Base-by-base conservation (phyloP, 495 filamentous ascomycete genomes). In the Neurospora intermedia region DNA sequence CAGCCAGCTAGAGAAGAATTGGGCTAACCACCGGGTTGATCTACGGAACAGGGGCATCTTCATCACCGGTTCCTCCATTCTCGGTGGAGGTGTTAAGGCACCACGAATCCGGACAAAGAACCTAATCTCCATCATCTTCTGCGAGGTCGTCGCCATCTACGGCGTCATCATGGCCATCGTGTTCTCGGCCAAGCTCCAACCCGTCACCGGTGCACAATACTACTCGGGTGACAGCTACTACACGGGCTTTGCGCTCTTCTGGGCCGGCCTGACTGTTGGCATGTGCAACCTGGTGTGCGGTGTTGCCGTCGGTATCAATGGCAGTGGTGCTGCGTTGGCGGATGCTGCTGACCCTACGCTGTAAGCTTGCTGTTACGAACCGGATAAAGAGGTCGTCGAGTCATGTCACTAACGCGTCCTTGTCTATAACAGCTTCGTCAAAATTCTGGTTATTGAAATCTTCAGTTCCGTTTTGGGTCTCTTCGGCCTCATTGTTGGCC, bases 141-240 rank as follows among this genome's bases (percentile, higher is more conserved):
- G 96, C 85, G 96, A 99, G 84, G 96, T 98, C 76, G 96, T 99
- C 75, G 96, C 96, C 79, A 99, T 99, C 81, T 99, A 99, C 87
- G 96, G 96, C 78, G 94, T 99, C 78, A 99, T 99, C 84, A 98
- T 98, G 93, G 91, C 95, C 74, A 99, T 99, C 81, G 90, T 99
- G 66, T 98, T 97, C 85, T 96, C 94, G 45, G 85, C 94, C 41
- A 96, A 97, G 79, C 82, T 99, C 72, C 87, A 88, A 75, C 88
- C 91, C 3, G 87, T 85, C 77, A 91, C 92, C 80, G 82, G 79
- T 43, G 81, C 79, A 66, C 77, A 94, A 76, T 81, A 96, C 43
- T 88, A 88, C 76, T 90, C 91, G 10, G 87, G 85, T 54, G 89
- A 86, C 80, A 93, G 91, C 82, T 94, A 94, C 83, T 98, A 97